phyloP scores from a whole-genome alignment of 1,284 basidiomycete species.

The Sphagnurus paluster region DNA sequence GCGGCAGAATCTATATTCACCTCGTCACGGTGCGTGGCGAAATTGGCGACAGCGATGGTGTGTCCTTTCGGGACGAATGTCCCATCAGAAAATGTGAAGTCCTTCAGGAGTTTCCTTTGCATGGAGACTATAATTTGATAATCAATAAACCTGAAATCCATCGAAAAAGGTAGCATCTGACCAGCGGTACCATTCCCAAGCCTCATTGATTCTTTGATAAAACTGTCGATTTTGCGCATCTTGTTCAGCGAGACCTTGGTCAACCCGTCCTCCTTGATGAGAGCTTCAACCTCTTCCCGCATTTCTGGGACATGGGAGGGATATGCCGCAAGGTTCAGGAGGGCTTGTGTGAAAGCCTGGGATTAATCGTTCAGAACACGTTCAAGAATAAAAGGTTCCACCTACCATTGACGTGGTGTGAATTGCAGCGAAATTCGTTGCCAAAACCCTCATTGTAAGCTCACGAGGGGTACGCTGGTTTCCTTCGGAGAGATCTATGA shows the following conservation, averaged over 20 bases:
- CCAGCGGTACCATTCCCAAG: constrained; percentile 30
- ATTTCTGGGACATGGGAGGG: constrained; percentile 41
- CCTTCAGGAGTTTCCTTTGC: constrained; percentile 32
- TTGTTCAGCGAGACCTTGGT: constrained; percentile 41
- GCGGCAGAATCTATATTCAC: too few relatives aligned
- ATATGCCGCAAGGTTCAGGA: constrained; percentile 42
- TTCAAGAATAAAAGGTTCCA: background rate
- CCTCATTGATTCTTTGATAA: constrained; percentile 46
- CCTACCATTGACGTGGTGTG: constrained; percentile 31
- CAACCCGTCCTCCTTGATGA: constrained; percentile 41
- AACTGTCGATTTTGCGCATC: constrained; percentile 50
- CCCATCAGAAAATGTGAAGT: constrained; percentile 40
- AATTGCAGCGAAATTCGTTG: constrained; percentile 37
- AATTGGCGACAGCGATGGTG: constrained; percentile 26
- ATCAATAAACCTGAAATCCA: constrained; percentile 1
- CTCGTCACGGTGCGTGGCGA: constrained; percentile 31
- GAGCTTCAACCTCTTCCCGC: constrained; percentile 43
- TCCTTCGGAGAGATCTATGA: constrained; percentile 30
- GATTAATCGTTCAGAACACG: background rate
- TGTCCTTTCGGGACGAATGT: constrained; percentile 35
- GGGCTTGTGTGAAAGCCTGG: constrained; percentile 31
- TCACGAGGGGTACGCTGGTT: constrained; percentile 25
- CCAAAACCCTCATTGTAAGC: constrained; percentile 30
- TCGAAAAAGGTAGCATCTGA: constrained; percentile 14
- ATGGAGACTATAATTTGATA: constrained; percentile 23